Percentiles rank a stretch among this genome's conserved stretches.
phyloP scores from a whole-genome alignment of 116 monocot genomes.

The Posidonia oceanica region DNA sequence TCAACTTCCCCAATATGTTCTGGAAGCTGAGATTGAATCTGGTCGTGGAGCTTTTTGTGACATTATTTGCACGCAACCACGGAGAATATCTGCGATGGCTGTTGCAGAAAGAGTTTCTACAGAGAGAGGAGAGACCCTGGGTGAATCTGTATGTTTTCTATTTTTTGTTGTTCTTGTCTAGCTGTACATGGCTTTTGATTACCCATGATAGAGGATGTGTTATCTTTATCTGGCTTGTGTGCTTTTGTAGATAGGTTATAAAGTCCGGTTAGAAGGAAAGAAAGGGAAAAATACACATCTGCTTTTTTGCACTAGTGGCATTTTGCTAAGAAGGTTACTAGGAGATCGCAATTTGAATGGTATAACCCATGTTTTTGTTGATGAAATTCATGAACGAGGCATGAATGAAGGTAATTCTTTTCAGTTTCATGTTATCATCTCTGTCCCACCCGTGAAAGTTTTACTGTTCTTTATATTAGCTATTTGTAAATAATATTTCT shows the following conservation, averaged over 20 bases:
- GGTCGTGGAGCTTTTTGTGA: slow-evolving; percentile 98
- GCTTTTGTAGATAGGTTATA: slow-evolving; percentile 73
- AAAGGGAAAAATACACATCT: slow-evolving; percentile 99
- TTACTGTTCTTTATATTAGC: background rate
- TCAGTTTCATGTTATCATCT: background rate
- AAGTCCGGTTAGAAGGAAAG: slow-evolving; percentile 98
- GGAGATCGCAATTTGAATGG: slow-evolving; percentile 87
- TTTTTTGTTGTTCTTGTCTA: slow-evolving; percentile 4
- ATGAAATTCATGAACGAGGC: slow-evolving; percentile 99
- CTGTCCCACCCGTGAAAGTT: background rate
- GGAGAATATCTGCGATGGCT: slow-evolving; percentile 98
- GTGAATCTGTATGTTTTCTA: slow-evolving; percentile 62
- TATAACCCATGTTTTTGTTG: slow-evolving; percentile 98
- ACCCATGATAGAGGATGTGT: background rate
- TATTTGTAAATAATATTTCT: background rate
- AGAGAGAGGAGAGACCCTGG: slow-evolving; percentile 92
- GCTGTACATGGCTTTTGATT: background rate
- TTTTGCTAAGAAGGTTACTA: slow-evolving; percentile 87
- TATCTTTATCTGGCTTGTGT: background rate
- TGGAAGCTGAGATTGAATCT: slow-evolving; percentile 95
- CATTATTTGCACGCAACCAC: slow-evolving; percentile 94
- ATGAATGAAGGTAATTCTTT: slow-evolving; percentile 89
- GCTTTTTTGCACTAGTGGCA: slow-evolving; percentile 99
- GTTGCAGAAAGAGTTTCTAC: slow-evolving; percentile 91
- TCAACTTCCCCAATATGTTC: slow-evolving; percentile 91